Percentiles rank a stretch among this genome's conserved stretches.
phyloP scores from a whole-genome alignment of 2,329 filamentous ascomycete species.

The Verticillium nubilum region DNA sequence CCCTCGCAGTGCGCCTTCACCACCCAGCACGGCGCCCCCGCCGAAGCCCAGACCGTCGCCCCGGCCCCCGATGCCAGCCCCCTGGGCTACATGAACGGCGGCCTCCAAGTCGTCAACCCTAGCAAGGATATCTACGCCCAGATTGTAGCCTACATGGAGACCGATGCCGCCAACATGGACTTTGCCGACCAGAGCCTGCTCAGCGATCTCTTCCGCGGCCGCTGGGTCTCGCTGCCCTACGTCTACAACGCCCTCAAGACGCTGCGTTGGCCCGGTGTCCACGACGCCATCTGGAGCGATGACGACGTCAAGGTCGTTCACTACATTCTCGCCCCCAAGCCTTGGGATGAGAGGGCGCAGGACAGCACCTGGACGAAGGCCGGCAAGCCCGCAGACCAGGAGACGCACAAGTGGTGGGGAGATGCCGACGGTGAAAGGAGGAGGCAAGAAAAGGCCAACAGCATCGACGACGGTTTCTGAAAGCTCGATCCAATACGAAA shows the following conservation, averaged over 20 bases:
- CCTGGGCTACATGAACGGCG: slow-evolving; percentile 50
- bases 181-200: slow-evolving; percentile 58
- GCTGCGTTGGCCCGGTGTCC: slow-evolving; percentile 45
- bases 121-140: slow-evolving; percentile 38
- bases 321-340: slow-evolving; percentile 57
- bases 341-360: slow-evolving; percentile 48
- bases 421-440: slow-evolving; percentile 40
- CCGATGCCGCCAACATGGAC: slow-evolving; percentile 39
- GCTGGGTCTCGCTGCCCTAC: slow-evolving; percentile 56
- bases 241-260: slow-evolving; percentile 61
- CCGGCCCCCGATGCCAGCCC: slow-evolving; percentile 37
- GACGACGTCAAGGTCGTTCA: slow-evolving; percentile 55
- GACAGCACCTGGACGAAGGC: slow-evolving; percentile 36
- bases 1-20: slow-evolving; percentile 55
- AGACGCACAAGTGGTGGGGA: slow-evolving; percentile 52
- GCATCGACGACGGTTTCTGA: slow-evolving; percentile 30
- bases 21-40: slow-evolving; percentile 41
- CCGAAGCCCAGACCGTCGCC: slow-evolving; percentile 37
- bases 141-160: slow-evolving; percentile 46
- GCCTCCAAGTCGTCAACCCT: slow-evolving; percentile 52
- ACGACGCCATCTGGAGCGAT: slow-evolving; percentile 52
- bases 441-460: slow-evolving; percentile 29
- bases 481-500: not conserved
- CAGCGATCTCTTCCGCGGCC: slow-evolving; percentile 45
- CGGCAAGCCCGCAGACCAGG: slow-evolving; percentile 20